Base-by-base conservation (phyloP, 1,284 basidiomycete species). In the Coniophora puteana region DNA sequence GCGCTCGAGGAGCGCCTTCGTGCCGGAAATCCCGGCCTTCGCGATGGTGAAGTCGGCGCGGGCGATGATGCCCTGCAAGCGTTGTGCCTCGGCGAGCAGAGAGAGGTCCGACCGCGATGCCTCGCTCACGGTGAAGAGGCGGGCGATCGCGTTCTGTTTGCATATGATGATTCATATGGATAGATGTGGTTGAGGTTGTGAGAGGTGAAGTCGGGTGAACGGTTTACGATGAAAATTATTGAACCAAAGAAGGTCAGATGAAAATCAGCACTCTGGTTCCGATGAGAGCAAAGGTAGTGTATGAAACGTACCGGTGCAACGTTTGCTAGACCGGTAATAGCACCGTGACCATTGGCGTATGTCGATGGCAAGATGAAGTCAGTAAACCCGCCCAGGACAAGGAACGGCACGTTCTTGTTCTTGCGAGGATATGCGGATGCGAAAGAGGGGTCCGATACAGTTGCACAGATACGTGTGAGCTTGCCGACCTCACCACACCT, bases 401-500 rank as follows among this genome's bases (percentile, higher is more conserved):
- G 64, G 68, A 93, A 93, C 3, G 80, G 78, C 2, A 75, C 74
- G 27, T 71, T 62, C 17, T 70, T 54, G 53, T 79, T 76, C 61
- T 78, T 82, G 53, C 87, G 82, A 21, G 88, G 84, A 62, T 82
- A 69, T 25, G 64, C 55, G 27, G 70, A 58, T 24, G 65, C 52
- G 63, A 90, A 91, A 4, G 68, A 63, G 3, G 74, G 54, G n/a
- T 71, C 65, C 14, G 82, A 74, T 5, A 90, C 78, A 4, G 73
- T 71, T 23, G 79, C 80, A 32, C 83, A 80, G 50, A 95, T 85
- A 43, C 92, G 78, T 18, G 86, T 89, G 51, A 93, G 74, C 66
- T 95, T 95, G 41, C 92, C 92, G 45, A 95, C 87, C 49, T 87
- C 88, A 30, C 89, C 90, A 56, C 92, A 94, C 22, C 88, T 90